A percentile compares a stretch with the other conserved stretches of the same genome.
phyloP scores from a whole-genome alignment of 805 yeast genomes.

The Saturnispora dispora region DNA sequence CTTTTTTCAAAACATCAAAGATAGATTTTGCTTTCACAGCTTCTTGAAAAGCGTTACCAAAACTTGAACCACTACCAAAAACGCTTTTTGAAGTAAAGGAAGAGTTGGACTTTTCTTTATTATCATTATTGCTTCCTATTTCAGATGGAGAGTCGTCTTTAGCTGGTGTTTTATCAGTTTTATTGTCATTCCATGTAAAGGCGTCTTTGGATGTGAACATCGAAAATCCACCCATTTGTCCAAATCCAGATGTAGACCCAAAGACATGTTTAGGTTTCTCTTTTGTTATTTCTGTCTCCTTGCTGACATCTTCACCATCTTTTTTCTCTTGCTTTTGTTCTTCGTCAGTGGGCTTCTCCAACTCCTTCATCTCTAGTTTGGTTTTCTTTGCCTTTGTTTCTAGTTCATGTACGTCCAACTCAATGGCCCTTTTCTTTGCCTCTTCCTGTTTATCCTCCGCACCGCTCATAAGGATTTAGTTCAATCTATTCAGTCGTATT shows the following conservation, averaged over 20 bases:
- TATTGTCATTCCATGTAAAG: conserved; percentile 23
- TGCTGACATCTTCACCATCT: conserved; percentile 1
- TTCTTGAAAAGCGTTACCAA: conserved; percentile 47
- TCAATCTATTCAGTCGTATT: not conserved
- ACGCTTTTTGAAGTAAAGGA: conserved; percentile 2
- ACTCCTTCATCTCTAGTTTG: conserved; percentile 4
- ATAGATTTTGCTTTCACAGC: conserved; percentile 48
- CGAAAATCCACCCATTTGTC: conserved; percentile 33
- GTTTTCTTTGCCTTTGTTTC: not conserved
- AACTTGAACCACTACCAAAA: conserved; percentile 39
- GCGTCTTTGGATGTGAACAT: conserved; percentile 26
- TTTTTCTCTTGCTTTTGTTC: not conserved
- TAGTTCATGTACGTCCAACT: not conserved
- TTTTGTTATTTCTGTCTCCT: not conserved
- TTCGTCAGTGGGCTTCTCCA: conserved; percentile 3
- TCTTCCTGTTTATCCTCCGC: not conserved
- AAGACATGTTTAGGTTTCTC: conserved; percentile 40
- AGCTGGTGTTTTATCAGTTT: not conserved
- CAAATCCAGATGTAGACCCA: conserved; percentile 46
- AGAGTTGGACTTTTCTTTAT: not conserved
- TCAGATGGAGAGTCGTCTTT: conserved; percentile 3
- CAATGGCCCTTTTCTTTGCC: conserved; percentile 7
- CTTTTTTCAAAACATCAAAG: conserved; percentile 32
- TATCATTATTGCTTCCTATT: not conserved
- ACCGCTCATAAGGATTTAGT: not conserved